Base-by-base conservation (phyloP, 371 early-diverging fungal species). In the Synchytrium microbalum region DNA sequence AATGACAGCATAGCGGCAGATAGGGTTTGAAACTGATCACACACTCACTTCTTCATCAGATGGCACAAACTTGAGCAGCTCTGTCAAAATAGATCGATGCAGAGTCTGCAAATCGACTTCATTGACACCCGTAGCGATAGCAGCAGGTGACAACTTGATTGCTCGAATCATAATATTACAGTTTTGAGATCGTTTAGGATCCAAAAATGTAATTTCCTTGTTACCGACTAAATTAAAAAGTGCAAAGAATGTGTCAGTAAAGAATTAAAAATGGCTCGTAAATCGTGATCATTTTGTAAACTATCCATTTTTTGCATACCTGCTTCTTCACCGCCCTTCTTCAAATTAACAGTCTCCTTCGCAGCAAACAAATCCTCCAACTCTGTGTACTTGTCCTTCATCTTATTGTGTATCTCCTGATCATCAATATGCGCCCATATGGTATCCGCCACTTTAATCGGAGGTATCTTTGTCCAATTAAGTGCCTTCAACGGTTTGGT, bases 351-450 rank as follows among this genome's bases (percentile, higher is more conserved):
- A n/a, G n/a, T 67, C 62, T 79, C 76, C 23, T 67, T 67, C 0
- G 80, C 80, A 1, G 77, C 75, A 68, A 82, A 82, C 54, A 82
- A 62, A 3, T 79, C 79, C 63, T 82, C 82, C 62, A 82, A 82
- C 53, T 77, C 73, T 0, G 55, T 69, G 62, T 77, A 75, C 16
- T 54, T 66, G 1, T 71, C 70, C 61, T 69, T 67, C 33, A 81
- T 46, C 28, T 59, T 58, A 0, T 56, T 27, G 57, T 79, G 80
- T 19, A 82, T 62, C 13, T 64, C 64, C 3, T 62, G 65, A 61
- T 82, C 82, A 67, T 82, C 79, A 0, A 82, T 54, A 1, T 68
- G 60, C 16, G 66, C 69, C 74, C 79, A 82, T 10, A 82, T 64
- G 0, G 82, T 82, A 19, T 70, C 75, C 27, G 64, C 67, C 38